Percentiles rank a stretch among this genome's conserved stretches.
phyloP scores from a whole-genome alignment of 768 basidiomycete genomes.

The Suillus americanus region DNA sequence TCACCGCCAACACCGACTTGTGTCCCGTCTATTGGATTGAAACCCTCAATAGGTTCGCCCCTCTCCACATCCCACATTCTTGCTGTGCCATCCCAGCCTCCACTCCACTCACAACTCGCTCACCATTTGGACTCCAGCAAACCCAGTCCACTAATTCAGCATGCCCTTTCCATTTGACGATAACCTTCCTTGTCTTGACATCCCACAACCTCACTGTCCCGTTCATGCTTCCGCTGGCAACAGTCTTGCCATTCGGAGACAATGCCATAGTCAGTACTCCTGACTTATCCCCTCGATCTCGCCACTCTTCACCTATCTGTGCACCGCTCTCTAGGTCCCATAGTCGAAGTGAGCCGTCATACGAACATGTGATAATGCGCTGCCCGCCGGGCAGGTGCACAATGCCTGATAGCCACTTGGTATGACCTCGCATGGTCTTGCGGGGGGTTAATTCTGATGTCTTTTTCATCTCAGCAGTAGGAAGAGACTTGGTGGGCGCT shows the following conservation, averaged over 20 bases:
- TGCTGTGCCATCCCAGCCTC: not conserved
- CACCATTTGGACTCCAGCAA: not conserved
- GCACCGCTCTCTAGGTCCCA: too few species aligned
- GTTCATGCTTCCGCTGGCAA: constrained; percentile 10
- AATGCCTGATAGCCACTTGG: too few species aligned
- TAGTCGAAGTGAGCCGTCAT: too few species aligned
- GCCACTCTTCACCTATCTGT: too few species aligned
- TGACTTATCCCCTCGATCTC: not conserved
- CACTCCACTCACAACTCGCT: too few species aligned
- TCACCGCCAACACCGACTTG: not conserved
- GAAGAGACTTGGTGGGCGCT: too few species aligned
- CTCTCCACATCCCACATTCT: not conserved
- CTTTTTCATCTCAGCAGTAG: too few species aligned
- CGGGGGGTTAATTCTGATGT: too few species aligned
- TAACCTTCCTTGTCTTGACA: not conserved
- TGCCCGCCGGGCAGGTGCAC: too few species aligned
- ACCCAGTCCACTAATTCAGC: not conserved
- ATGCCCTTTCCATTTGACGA: not conserved
- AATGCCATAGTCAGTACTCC: not conserved
- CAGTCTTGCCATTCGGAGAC: not conserved
- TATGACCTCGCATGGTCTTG: too few species aligned
- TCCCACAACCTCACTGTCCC: not conserved
- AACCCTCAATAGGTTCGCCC: not conserved
- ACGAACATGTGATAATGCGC: too few species aligned
- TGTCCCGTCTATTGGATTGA: not conserved